These are phyloP conservation scores for Vanderwaltozyma yarrowii DNA, from an alignment of 805 yeast genomes.

Conservation along the genomic window DNA sequence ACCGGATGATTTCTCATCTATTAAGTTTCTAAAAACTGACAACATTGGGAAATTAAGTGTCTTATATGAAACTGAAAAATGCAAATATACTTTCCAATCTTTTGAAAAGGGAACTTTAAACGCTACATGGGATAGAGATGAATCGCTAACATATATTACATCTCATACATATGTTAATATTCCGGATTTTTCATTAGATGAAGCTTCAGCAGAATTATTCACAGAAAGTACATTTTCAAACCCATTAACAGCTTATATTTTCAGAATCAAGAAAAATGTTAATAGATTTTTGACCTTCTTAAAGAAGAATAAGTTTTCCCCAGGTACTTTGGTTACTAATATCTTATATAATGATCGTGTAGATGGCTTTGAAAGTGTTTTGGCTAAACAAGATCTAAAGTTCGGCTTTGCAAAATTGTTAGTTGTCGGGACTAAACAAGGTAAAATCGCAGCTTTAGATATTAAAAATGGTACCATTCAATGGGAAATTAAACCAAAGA, in stretches of 20 bases:
- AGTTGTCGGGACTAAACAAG: slow-evolving; percentile 32
- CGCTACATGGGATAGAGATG: slow-evolving; percentile 35
- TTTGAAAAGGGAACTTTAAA: slow-evolving; percentile 15
- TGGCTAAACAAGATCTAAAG: slow-evolving; percentile 14
- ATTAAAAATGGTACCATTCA: slow-evolving; percentile 29
- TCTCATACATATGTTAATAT: slow-evolving; percentile 24
- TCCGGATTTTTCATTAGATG: slow-evolving; percentile 9
- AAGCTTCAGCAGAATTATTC: slow-evolving; percentile 13
- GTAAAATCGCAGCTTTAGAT: slow-evolving; percentile 36
- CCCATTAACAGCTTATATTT: slow-evolving; percentile 19
- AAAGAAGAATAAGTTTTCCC: slow-evolving; percentile 11
- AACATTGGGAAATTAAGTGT: slow-evolving; percentile 8
- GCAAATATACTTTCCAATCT: slow-evolving; percentile 11
- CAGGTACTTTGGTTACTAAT: slow-evolving; percentile 15
- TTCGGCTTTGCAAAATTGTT: slow-evolving; percentile 41
- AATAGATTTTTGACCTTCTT: slow-evolving; percentile 12
- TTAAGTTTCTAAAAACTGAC: slow-evolving; percentile 15
- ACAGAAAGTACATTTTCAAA: slow-evolving; percentile 9
- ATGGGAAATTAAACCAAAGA: slow-evolving; percentile 32
- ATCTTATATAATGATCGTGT: slow-evolving; percentile 8
- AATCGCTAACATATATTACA: slow-evolving; percentile 31
- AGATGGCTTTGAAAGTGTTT: slow-evolving; percentile 8
- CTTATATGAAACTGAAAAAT: slow-evolving; percentile 8
- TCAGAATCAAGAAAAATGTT: slow-evolving; percentile 18
- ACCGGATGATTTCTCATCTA: slow-evolving; percentile 7